These are phyloP conservation scores for Aspergillus biplanus DNA, from an alignment of 495 filamentous ascomycete genomes.

Conservation along the genomic window DNA sequence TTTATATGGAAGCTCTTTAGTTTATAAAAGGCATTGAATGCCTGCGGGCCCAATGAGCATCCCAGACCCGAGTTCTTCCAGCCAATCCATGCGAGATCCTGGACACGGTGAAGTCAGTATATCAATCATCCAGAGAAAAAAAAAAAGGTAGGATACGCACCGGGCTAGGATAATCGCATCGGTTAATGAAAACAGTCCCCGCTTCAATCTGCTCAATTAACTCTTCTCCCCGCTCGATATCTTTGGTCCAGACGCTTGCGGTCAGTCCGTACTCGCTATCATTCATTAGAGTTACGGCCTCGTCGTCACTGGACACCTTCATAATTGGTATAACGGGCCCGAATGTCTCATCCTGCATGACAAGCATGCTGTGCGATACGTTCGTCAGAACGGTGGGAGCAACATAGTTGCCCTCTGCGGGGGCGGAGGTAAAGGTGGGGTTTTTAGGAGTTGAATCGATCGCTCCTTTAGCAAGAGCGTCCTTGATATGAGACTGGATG, in stretches of 20 bases:
- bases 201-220: slow-evolving; percentile 84
- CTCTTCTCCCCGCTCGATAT: slow-evolving; percentile 73
- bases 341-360: slow-evolving; percentile 97
- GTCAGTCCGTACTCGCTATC: slow-evolving; percentile 94
- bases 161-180: slow-evolving; percentile 89
- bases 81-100: slow-evolving; percentile 97
- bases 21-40: slow-evolving; percentile 94
- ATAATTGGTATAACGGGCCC: slow-evolving; percentile 93
- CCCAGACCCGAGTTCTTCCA: slow-evolving; percentile 97
- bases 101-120: slow-evolving; percentile 28
- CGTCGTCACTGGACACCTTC: slow-evolving; percentile 82
- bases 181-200: slow-evolving; percentile 95
- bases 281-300: slow-evolving; percentile 89
- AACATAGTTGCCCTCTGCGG: slow-evolving; percentile 79
- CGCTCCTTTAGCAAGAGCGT: slow-evolving; percentile 84
- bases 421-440: slow-evolving; percentile 68
- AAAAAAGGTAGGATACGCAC: slow-evolving; percentile 57
- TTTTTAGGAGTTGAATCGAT: slow-evolving; percentile 82
- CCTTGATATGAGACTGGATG: slow-evolving; percentile 80
- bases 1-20: slow-evolving; percentile 96
- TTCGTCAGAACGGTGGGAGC: slow-evolving; percentile 80
- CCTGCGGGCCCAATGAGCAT: slow-evolving; percentile 83
- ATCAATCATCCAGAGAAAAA: background rate
- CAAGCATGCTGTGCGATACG: slow-evolving; percentile 81
- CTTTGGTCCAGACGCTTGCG: slow-evolving; percentile 98